Conservation (phyloP, 2,329 filamentous ascomycete genomes). For the Emergomyces africanus region DNA sequence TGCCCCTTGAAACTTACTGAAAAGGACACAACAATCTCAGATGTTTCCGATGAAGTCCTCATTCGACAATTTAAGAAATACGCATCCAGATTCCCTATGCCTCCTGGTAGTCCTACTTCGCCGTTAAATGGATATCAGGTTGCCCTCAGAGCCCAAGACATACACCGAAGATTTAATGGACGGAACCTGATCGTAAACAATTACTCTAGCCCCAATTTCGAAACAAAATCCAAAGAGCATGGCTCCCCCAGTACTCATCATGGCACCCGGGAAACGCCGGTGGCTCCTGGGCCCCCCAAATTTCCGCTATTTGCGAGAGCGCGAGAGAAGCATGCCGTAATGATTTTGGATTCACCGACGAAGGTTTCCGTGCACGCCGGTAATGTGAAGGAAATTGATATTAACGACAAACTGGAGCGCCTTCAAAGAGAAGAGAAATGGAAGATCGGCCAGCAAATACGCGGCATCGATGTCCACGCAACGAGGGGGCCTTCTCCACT, state of each 20-base stretch:
- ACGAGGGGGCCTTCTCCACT: not conserved
- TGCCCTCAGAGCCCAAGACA: not conserved
- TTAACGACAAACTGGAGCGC: conserved; percentile 11
- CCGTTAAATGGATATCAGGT: not conserved
- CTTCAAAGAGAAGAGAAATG: conserved; percentile 12
- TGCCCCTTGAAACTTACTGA: not conserved
- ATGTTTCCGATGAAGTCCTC: not conserved
- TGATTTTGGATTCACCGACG: not conserved
- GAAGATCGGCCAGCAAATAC: not conserved
- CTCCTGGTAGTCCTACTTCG: not conserved
- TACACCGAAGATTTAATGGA: not conserved
- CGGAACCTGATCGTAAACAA: not conserved
- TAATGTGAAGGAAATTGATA: not conserved
- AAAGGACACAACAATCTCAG: not conserved
- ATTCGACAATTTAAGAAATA: not conserved
- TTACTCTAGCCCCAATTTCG: not conserved
- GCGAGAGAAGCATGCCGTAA: not conserved
- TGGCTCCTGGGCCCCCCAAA: not conserved
- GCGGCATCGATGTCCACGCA: not conserved
- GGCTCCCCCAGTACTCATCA: not conserved
- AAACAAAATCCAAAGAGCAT: not conserved
- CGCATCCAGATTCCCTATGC: too few relatives aligned
- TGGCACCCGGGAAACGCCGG: not conserved
- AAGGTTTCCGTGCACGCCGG: not conserved
- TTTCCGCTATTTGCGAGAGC: not conserved